Evolutionary conservation across 768 basidiomycete species (phyloP).

Genomic region (Naganishia onofrii): DNA sequence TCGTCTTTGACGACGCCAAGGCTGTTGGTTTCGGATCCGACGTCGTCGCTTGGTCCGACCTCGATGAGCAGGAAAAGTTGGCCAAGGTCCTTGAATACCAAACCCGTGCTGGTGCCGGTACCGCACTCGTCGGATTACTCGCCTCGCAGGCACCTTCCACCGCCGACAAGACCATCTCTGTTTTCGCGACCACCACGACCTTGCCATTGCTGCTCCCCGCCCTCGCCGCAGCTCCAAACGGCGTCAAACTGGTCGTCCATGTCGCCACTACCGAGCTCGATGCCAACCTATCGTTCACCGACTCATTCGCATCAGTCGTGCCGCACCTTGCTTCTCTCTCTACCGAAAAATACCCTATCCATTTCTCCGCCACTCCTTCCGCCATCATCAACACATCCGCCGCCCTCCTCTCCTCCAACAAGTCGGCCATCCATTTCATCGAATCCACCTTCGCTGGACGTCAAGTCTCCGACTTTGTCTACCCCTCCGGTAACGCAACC

Average conservation of each 20-base stretch:
- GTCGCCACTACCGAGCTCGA: slow-evolving; percentile 69
- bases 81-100: slow-evolving; percentile 65
- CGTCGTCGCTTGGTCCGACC: slow-evolving; percentile 30
- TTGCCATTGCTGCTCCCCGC: slow-evolving; percentile 78
- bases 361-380: slow-evolving; percentile 79
- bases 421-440: slow-evolving; percentile 78
- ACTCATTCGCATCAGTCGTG: slow-evolving; percentile 70
- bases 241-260: slow-evolving; percentile 71
- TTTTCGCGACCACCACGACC: slow-evolving; percentile 72
- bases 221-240: slow-evolving; percentile 70
- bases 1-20: slow-evolving; percentile 50
- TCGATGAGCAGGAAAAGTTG: slow-evolving; percentile 14
- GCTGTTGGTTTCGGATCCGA: slow-evolving; percentile 45
- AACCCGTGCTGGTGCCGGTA: slow-evolving; percentile 78
- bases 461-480: slow-evolving; percentile 65
- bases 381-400: slow-evolving; percentile 59
- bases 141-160: not conserved
- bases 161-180: slow-evolving; percentile 43
- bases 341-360: slow-evolving; percentile 62
- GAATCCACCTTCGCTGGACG: slow-evolving; percentile 78
- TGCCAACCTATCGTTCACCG: slow-evolving; percentile 66
- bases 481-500: slow-evolving; percentile 52
- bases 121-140: slow-evolving; percentile 65
- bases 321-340: slow-evolving; percentile 62
- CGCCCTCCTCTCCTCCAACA: slow-evolving; percentile 24